Evolutionary conservation across 768 basidiomycete genomes (phyloP), one percentile per base, ranked within the genome.

Genomic region (Suillus cothurnatus): DNA sequence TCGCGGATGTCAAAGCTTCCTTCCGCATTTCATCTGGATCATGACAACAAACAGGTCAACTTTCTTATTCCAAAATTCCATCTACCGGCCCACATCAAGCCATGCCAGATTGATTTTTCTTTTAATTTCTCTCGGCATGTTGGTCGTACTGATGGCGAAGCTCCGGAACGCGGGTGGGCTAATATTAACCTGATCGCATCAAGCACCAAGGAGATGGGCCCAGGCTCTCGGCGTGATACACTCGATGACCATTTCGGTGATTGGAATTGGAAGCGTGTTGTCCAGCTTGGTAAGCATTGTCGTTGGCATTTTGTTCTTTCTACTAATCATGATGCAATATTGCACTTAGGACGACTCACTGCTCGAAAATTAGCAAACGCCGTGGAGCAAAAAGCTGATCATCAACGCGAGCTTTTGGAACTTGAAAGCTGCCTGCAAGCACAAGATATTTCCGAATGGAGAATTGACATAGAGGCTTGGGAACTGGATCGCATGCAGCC

Each of bases 31-130:
- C 41, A 36, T 12, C 45, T 55, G 32, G 58, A 60, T 38, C 6
- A 19, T 3, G 6, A 28, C 36, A 59, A 4, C 26, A 67, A 52
- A 8, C 1, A 8, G 5, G 55, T 69, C 26, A 38, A 23, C 8
- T 74, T 63, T 38, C 62, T 73, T 23, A 69, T 82, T 17, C 81
- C 80, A 0, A 74, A 75, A 36, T 79, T 77, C 65, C 81, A 82
- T 49, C 67, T 80, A 31, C 68, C 71, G 21, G 76, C 68, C 2
- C 81, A 82, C 59, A 71, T 68, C 1, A 26, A 67, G 1, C 19
- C 50, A 6, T 79, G 78, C 62, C 73, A 73, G 12, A 61, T 56
- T 5, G 59, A 65, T 3, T 79, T 70, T 65, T 74, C 70, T 19
- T 61, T 81, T 14, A 76, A 72, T 43, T 74, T 75, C 61, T 58